Evolutionary conservation across 2,329 filamentous ascomycete genomes (phyloP).

Genomic region (Neofusicoccum laricinum): DNA sequence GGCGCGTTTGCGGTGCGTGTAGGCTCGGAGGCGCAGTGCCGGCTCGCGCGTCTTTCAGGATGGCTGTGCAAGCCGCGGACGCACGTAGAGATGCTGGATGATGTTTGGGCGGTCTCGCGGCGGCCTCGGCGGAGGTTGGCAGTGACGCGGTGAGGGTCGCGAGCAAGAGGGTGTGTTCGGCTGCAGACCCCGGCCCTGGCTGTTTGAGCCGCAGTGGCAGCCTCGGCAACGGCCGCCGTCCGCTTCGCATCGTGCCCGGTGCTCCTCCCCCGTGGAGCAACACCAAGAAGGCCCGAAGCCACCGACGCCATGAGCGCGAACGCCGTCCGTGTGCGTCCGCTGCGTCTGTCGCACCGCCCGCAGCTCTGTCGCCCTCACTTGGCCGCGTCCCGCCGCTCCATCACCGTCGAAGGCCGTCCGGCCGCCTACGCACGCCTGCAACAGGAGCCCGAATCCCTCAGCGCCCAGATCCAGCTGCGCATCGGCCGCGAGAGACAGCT

Average conservation of each 20-base stretch:
- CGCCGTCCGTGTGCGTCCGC: neutral
- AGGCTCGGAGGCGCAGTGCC: neutral
- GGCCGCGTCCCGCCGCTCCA: neutral
- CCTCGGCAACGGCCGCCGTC: neutral
- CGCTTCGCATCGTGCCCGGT: neutral
- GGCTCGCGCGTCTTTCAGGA: neutral
- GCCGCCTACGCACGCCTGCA: neutral
- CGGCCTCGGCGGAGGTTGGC: no score
- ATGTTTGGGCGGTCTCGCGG: no score
- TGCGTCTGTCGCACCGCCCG: neutral
- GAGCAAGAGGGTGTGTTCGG: no score
- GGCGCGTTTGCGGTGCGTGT: slow-evolving; percentile 1
- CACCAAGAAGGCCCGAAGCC: slow-evolving; percentile 4
- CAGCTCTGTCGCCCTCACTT: neutral
- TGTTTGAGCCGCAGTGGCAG: neutral
- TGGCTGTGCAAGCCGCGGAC: neutral
- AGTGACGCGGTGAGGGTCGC: no score
- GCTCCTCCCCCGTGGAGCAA: neutral
- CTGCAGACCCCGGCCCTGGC: neutral
- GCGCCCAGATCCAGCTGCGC: neutral
- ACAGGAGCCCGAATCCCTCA: neutral
- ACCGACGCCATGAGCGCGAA: neutral
- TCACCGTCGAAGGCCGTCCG: neutral
- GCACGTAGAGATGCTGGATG: no score
- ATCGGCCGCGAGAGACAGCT: neutral